phyloP scores from a whole-genome alignment of 2,329 filamentous ascomycete species.

The Leptographium wingfieldii region DNA sequence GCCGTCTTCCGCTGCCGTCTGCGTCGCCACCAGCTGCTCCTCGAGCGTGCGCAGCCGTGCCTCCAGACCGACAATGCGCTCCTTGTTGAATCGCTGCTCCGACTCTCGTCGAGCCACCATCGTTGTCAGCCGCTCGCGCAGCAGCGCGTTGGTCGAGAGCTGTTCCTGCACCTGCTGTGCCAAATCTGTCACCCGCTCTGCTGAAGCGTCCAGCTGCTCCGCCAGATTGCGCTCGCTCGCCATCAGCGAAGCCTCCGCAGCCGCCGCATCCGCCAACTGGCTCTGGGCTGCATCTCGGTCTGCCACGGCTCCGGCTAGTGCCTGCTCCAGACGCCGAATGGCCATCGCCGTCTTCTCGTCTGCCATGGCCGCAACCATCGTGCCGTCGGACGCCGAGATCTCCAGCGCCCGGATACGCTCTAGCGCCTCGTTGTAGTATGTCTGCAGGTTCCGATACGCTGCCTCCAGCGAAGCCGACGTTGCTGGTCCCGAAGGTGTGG shows the following conservation, averaged over 20 bases:
- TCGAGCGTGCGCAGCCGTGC: conserved; percentile 68
- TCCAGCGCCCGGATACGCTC: conserved; percentile 55
- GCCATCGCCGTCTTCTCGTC: conserved; percentile 51
- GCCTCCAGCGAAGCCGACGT: conserved; percentile 60
- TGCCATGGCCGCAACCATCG: conserved; percentile 5
- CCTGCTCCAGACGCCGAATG: conserved; percentile 52
- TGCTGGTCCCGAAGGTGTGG: conserved; percentile 26
- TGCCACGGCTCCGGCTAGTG: conserved; percentile 54
- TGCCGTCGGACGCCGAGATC: conserved; percentile 10
- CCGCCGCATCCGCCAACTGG: conserved; percentile 46
- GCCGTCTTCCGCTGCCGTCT: conserved; percentile 75
- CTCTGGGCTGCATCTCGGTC: conserved; percentile 60
- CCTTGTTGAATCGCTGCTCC: conserved; percentile 68
- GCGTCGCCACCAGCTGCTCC: conserved; percentile 69
- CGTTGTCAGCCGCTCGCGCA: conserved; percentile 64
- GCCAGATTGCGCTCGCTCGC: conserved; percentile 52
- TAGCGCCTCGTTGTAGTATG: conserved; percentile 54
- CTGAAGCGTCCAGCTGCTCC: conserved; percentile 58
- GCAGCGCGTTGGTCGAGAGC: conserved; percentile 60
- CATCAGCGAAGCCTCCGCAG: conserved; percentile 42
- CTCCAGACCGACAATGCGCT: conserved; percentile 75
- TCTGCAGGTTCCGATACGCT: conserved; percentile 64
- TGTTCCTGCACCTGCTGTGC: conserved; percentile 69
- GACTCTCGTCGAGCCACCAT: conserved; percentile 74
- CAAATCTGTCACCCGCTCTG: conserved; percentile 61